Base-by-base conservation (phyloP, 208 protist species). In the Angomonas ambiguus region DNA sequence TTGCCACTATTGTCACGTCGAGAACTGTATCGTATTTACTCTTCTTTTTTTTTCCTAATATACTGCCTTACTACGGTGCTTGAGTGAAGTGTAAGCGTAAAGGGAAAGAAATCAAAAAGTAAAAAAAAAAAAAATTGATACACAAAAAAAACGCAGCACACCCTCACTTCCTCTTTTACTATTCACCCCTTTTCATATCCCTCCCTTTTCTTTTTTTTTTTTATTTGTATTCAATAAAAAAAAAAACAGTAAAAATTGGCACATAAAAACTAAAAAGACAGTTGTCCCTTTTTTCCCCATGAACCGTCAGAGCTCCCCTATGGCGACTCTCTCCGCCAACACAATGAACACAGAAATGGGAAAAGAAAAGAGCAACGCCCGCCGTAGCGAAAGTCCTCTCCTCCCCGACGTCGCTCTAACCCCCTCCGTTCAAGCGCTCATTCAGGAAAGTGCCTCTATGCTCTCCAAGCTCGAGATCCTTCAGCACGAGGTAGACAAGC, bases 371-470 rank as follows among this genome's bases (percentile, higher is more conserved):
- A 1, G 10, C 5, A 18, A 35, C 24, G 60, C 56, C 57, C 71
- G 30, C 51, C 28, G 34, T 27, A 71, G 74, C 25, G 74, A 71
- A 6, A 84, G 74, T 49, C 64, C 63, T 5, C 53, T 67, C 2
- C 67, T 80, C 11, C 76, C 76, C 0, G 25, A 13, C 48, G 55
- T 75, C 31, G 66, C 77, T 13, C 71, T 87, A 11, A 74, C 76
- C 59, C 55, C 55, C 10, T 38, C 71, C 35, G 82, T 74, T 10
- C 33, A 68, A 22, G 74, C 56, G 3, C 71, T 92, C 41, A 72
- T 87, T 30, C 60, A 73, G 28, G 85, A 88, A 60, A 88, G 88
- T 59, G 82, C 83, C 49, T 60, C 71, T 34, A 88, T 92, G 82
- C 38, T 92, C 18, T 67, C 65, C 51, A 68, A 62, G 16, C 83